phyloP scores from a whole-genome alignment of 306 rosid genomes.

The Acmispon strigosus region DNA sequence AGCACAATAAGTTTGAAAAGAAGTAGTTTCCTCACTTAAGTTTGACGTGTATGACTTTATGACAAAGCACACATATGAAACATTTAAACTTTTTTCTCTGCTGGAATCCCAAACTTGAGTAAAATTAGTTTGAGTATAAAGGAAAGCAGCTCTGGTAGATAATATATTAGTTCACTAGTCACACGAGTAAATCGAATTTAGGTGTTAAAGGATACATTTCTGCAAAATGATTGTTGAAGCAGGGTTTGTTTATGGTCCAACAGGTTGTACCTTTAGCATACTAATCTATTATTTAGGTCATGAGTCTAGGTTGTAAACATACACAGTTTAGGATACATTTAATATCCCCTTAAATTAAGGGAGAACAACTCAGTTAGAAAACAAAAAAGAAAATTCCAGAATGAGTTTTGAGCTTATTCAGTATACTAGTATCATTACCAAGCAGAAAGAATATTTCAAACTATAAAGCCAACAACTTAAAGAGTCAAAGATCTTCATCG shows the following conservation, averaged over 20 bases:
- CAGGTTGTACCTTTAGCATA: slow-evolving; percentile 7
- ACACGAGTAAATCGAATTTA: neutral
- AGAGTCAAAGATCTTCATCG: neutral
- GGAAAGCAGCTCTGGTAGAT: neutral
- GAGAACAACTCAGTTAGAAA: neutral
- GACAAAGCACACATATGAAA: neutral
- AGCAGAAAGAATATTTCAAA: neutral
- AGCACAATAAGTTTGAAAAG: neutral
- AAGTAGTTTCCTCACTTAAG: neutral
- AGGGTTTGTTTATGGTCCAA: neutral
- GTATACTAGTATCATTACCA: slow-evolving; percentile 3
- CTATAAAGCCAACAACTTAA: neutral
- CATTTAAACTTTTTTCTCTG: neutral
- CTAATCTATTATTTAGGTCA: neutral
- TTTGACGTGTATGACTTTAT: neutral
- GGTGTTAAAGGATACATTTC: neutral
- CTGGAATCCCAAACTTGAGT: neutral
- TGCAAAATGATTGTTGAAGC: neutral
- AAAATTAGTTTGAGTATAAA: neutral
- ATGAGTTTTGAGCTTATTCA: neutral
- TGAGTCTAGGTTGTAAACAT: neutral
- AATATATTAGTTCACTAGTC: neutral
- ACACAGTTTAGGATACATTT: neutral
- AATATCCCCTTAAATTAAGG: slow-evolving; percentile 1
- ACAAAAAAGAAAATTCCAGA: neutral